Conservation (phyloP, 805 yeast genomes). For the Candida pini region DNA sequence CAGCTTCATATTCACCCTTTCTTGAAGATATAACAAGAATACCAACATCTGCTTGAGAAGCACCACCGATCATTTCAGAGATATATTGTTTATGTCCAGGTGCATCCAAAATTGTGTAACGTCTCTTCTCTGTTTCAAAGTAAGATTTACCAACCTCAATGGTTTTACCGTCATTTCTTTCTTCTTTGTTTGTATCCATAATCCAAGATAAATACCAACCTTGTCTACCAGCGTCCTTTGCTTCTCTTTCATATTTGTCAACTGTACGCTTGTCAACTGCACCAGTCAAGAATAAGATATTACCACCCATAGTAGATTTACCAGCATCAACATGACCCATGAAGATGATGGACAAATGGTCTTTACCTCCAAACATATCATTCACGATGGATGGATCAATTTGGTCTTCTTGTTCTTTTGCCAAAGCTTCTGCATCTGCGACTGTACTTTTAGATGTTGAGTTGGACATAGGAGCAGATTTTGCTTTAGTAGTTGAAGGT, state of each 20-base stretch:
- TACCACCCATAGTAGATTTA: slow-evolving; percentile 99
- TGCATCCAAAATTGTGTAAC: slow-evolving; percentile 97
- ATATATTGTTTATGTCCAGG: slow-evolving; percentile 99
- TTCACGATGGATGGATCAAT: slow-evolving; percentile 83
- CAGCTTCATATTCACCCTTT: slow-evolving; percentile 99
- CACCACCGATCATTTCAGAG: slow-evolving; percentile 99
- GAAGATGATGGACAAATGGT: slow-evolving; percentile 92
- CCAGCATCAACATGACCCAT: slow-evolving; percentile 99
- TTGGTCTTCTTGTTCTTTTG: slow-evolving; percentile 70
- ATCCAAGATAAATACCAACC: slow-evolving; percentile 99
- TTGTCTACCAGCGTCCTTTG: slow-evolving; percentile 98
- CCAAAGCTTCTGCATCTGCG: slow-evolving; percentile 43
- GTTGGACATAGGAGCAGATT: slow-evolving; percentile 13
- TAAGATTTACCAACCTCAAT: slow-evolving; percentile 98
- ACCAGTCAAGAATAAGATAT: slow-evolving; percentile 85
- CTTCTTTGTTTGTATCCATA: slow-evolving; percentile 98
- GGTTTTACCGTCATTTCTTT: slow-evolving; percentile 97
- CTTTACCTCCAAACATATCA: slow-evolving; percentile 96
- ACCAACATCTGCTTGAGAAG: slow-evolving; percentile 99
- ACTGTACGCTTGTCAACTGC: slow-evolving; percentile 98
- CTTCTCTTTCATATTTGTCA: slow-evolving; percentile 96
- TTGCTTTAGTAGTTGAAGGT: slow-evolving; percentile 10
- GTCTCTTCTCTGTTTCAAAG: slow-evolving; percentile 95
- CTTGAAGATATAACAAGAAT: slow-evolving; percentile 95
- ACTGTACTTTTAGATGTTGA: slow-evolving; percentile 12